phyloP scores from a whole-genome alignment of 306 rosid species.

The Dryas alaskensis region DNA sequence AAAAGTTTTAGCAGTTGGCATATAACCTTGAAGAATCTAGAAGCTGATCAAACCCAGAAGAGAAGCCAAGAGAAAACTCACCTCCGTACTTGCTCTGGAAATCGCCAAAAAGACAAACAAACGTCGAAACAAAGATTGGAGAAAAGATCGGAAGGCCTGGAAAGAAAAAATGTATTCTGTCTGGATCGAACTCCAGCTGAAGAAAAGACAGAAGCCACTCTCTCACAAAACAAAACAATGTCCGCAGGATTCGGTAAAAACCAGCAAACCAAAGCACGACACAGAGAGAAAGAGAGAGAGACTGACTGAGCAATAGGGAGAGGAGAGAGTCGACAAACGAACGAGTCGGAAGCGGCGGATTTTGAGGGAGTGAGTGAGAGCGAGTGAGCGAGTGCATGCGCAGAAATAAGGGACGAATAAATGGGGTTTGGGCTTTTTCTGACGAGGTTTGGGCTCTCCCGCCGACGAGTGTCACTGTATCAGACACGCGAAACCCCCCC shows the following conservation, averaged over 20 bases:
- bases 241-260: conserved; percentile 4
- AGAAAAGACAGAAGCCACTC: background rate
- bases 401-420: background rate
- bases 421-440: background rate
- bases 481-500: background rate
- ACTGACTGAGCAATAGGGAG: background rate
- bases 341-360: conserved; percentile 15
- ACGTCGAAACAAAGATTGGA: background rate
- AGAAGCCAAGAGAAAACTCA: background rate
- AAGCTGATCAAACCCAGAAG: background rate
- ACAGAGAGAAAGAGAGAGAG: background rate
- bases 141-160: background rate
- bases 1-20: background rate
- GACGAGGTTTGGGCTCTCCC: background rate
- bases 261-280: background rate
- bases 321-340: conserved; percentile 26
- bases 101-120: background rate
- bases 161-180: background rate
- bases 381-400: background rate
- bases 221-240: background rate
- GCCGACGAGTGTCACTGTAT: conserved; percentile 4
- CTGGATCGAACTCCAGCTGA: background rate
- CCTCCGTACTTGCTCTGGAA: background rate
- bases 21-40: background rate
- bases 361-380: conserved; percentile 8